Evolutionary conservation across 108 stramenopile species (phyloP).

Genomic region (Epithemia pelagica): DNA sequence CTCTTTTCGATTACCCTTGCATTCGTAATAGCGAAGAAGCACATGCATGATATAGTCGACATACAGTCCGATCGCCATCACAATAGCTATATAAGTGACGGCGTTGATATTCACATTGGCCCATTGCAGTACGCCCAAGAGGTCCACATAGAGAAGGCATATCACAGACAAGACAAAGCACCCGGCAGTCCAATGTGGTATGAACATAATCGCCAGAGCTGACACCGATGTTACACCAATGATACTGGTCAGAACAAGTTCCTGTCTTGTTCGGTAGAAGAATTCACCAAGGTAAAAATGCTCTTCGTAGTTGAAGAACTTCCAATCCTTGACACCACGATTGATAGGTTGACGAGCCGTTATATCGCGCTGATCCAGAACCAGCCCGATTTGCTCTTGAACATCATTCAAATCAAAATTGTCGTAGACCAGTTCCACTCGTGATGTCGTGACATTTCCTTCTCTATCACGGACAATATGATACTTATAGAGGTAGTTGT

Average conservation of each 20-base stretch:
- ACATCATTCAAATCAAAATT: conserved; percentile 14
- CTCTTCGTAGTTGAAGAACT: conserved; percentile 9
- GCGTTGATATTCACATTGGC: too few species aligned
- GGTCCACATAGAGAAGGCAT: too few species aligned
- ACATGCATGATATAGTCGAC: conserved; percentile 27
- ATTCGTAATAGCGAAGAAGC: conserved; percentile 14
- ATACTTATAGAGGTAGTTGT: conserved; percentile 9
- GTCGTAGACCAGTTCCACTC: not conserved
- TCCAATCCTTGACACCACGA: conserved; percentile 9
- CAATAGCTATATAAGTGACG: conserved; percentile 4
- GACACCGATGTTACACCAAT: conserved; percentile 19
- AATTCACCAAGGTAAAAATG: conserved; percentile 23
- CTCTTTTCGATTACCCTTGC: not conserved
- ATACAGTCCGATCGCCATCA: conserved; percentile 24
- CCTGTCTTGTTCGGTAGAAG: conserved; percentile 13
- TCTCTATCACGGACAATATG: conserved; percentile 16
- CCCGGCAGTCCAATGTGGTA: conserved; percentile 23
- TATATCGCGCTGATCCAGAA: conserved; percentile 7
- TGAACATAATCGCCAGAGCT: conserved; percentile 15
- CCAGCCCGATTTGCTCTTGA: conserved; percentile 5
- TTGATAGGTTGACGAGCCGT: conserved; percentile 16
- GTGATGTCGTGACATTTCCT: conserved; percentile 10
- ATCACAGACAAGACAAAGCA: too few species aligned
- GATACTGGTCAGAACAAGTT: conserved; percentile 9
- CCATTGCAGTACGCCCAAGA: too few species aligned